Percentiles rank a stretch among this genome's conserved stretches.
phyloP scores from a whole-genome alignment of 1,139 yeast genomes.

The Candida glucosophila region DNA sequence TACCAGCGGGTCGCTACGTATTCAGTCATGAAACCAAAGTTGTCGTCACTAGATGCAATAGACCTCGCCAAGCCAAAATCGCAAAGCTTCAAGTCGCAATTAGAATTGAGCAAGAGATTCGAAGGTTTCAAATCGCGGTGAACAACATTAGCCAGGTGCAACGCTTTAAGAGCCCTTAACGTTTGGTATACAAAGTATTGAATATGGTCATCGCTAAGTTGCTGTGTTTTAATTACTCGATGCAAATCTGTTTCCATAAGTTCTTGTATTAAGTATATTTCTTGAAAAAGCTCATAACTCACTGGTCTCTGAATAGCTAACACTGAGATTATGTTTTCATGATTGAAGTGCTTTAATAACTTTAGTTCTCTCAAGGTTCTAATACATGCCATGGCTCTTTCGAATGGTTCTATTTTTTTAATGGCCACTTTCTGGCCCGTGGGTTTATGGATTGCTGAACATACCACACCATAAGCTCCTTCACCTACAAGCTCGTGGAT shows the following conservation, averaged over 20 bases:
- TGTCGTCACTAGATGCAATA: constrained; percentile 22
- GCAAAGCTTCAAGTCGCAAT: constrained; percentile 89
- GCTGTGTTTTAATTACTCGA: constrained; percentile 80
- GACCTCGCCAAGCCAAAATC: constrained; percentile 89
- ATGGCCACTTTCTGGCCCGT: constrained; percentile 88
- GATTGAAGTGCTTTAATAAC: constrained; percentile 76
- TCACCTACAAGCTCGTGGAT: constrained; percentile 84
- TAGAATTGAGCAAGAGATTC: constrained; percentile 76
- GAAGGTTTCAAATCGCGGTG: constrained; percentile 93
- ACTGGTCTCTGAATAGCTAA: constrained; percentile 87
- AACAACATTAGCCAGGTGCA: constrained; percentile 85
- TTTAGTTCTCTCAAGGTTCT: constrained; percentile 87
- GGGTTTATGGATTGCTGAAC: constrained; percentile 86
- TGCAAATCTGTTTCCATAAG: constrained; percentile 95
- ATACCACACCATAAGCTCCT: constrained; percentile 97
- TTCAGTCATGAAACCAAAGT: constrained; percentile 80
- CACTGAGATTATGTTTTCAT: constrained; percentile 86
- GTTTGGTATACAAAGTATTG: constrained; percentile 92
- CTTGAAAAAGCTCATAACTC: constrained; percentile 65
- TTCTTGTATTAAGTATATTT: constrained; percentile 89
- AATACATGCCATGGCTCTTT: constrained; percentile 82
- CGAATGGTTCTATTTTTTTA: constrained; percentile 91
- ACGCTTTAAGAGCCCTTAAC: constrained; percentile 76
- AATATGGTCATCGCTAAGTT: constrained; percentile 81
- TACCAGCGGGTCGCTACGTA: constrained; percentile 98